Evolutionary conservation across 2,329 filamentous ascomycete species (phyloP).

Genomic region (Fusarium dimerum): DNA sequence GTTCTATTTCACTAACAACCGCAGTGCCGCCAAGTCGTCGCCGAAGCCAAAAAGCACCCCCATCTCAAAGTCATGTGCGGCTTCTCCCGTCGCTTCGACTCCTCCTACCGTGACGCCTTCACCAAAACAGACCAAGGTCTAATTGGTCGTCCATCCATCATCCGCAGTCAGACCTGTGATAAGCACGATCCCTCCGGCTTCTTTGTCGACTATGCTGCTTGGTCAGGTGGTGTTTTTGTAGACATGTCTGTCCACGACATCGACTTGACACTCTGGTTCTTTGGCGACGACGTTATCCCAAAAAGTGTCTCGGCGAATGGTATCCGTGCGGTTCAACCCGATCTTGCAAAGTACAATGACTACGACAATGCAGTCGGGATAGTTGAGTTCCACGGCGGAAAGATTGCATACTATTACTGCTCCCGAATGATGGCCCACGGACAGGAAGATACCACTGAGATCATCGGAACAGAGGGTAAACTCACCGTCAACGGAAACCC

Average conservation of each 20-base stretch:
- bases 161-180: slow-evolving; percentile 68
- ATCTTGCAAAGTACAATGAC: slow-evolving; percentile 29
- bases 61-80: slow-evolving; percentile 61
- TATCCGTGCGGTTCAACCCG: slow-evolving; percentile 33
- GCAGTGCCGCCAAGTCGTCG: slow-evolving; percentile 15
- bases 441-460: slow-evolving; percentile 67
- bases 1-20: neutral
- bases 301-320: slow-evolving; percentile 30
- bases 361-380: slow-evolving; percentile 47
- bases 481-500: slow-evolving; percentile 52
- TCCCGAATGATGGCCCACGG: slow-evolving; percentile 69
- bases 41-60: slow-evolving; percentile 40
- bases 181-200: slow-evolving; percentile 65
- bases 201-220: slow-evolving; percentile 66
- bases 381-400: slow-evolving; percentile 64
- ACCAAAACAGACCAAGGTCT: slow-evolving; percentile 51
- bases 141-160: slow-evolving; percentile 61
- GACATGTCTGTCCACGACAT: slow-evolving; percentile 72
- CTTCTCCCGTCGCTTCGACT: slow-evolving; percentile 51
- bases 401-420: slow-evolving; percentile 65
- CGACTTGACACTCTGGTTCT: slow-evolving; percentile 34
- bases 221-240: slow-evolving; percentile 69
- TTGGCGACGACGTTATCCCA: slow-evolving; percentile 32
- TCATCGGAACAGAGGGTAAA: slow-evolving; percentile 68
- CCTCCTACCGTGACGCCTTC: slow-evolving; percentile 63